A percentile compares a stretch with the other conserved stretches of the same genome.
Evolutionary conservation across 2,329 filamentous ascomycete genomes (phyloP).

Genomic region (Helotiales sp.): DNA sequence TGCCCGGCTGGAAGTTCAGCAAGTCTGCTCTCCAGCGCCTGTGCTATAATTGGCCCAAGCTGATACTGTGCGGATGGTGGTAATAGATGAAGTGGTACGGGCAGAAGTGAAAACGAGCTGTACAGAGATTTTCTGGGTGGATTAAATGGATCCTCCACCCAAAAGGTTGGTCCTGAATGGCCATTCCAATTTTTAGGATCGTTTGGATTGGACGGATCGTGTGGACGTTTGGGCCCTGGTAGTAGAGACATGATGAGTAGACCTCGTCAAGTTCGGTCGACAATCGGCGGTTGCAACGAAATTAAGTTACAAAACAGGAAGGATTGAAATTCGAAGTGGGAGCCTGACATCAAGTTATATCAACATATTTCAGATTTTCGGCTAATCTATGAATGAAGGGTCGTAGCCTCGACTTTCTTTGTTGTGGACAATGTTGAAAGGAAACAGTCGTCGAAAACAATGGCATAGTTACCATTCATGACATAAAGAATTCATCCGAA

Average conservation of each 20-base stretch:
- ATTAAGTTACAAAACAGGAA: too few relatives aligned
- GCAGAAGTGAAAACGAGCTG: neutral
- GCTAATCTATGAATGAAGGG: too few relatives aligned
- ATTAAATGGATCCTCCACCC: neutral
- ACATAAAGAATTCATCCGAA: too few relatives aligned
- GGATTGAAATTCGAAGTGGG: too few relatives aligned
- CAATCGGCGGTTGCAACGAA: too few relatives aligned
- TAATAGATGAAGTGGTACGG: neutral
- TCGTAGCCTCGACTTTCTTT: neutral
- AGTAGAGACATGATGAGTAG: neutral
- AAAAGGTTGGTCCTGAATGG: neutral
- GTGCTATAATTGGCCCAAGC: neutral
- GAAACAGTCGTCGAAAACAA: neutral
- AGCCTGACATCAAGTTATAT: too few relatives aligned
- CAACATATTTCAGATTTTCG: too few relatives aligned
- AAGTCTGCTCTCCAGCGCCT: neutral
- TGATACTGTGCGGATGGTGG: neutral
- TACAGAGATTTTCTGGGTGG: neutral
- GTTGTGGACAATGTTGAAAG: neutral
- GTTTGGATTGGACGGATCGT: neutral
- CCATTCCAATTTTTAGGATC: neutral
- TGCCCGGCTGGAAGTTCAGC: neutral
- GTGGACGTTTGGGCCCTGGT: neutral
- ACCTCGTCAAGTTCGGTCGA: too few relatives aligned
- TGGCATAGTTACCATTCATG: neutral